Conservation (phyloP, 2,329 filamentous ascomycete genomes). For the Venturia aucupariae region DNA sequence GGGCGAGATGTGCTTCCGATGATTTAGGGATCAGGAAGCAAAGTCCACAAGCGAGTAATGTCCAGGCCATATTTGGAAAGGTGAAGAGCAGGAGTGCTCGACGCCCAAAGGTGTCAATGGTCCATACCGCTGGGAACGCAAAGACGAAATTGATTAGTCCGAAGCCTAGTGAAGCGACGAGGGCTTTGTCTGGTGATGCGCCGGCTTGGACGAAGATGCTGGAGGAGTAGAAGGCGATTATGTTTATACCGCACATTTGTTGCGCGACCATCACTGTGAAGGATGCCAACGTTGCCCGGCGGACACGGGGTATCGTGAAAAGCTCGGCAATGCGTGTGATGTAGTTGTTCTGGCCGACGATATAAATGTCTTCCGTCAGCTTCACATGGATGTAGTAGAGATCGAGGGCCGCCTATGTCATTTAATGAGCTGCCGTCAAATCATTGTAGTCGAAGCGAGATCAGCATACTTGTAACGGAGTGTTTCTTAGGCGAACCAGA, state of each 20-base stretch:
- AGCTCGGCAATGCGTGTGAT: too few relatives aligned
- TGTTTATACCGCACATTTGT: conserved; percentile 27
- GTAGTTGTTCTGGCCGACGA: too few relatives aligned
- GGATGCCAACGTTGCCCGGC: conserved; percentile 30
- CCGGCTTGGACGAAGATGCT: conserved; percentile 22
- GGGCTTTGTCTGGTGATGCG: neutral
- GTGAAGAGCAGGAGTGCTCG: conserved; percentile 36
- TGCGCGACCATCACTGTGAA: conserved; percentile 26
- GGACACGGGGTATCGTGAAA: too few relatives aligned
- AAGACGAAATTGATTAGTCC: conserved; percentile 38
- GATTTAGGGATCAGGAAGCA: conserved; percentile 27
- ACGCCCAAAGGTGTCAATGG: conserved; percentile 38
- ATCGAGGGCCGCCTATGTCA: conserved; percentile 32
- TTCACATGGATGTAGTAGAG: conserved; percentile 29
- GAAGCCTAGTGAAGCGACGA: conserved; percentile 31
- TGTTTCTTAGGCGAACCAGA: conserved; percentile 26
- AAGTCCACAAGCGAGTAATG: conserved; percentile 40
- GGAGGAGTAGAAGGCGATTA: conserved; percentile 22
- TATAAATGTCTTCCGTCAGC: too few relatives aligned
- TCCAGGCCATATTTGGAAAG: conserved; percentile 40
- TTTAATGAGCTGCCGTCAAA: too few relatives aligned
- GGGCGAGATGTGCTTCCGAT: conserved; percentile 22
- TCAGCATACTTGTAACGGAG: too few relatives aligned
- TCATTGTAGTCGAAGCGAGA: too few relatives aligned
- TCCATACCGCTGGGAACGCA: conserved; percentile 37